phyloP scores from a whole-genome alignment of 148 eudicot genomes.

The Cornus suecica region DNA sequence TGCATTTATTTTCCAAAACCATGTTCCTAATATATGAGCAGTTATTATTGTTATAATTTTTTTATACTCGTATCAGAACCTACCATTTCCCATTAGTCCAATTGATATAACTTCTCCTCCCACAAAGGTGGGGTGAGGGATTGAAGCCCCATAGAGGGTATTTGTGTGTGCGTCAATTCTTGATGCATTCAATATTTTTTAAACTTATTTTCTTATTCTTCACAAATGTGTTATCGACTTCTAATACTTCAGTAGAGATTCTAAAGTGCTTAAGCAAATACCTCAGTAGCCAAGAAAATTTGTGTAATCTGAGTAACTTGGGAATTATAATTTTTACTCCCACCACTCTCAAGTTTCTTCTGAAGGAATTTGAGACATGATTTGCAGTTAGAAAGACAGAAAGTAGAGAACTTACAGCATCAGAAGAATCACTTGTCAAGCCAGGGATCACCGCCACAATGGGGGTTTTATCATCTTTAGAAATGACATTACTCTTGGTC shows the following conservation, averaged over 20 bases:
- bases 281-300: neutral
- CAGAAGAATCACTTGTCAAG: slow-evolving; percentile 84
- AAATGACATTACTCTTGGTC: slow-evolving; percentile 25
- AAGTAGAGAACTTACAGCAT: slow-evolving; percentile 55
- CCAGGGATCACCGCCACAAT: slow-evolving; percentile 84
- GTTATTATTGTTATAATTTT: no score
- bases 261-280: neutral
- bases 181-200: no score
- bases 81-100: neutral
- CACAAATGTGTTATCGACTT: neutral
- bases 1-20: neutral
- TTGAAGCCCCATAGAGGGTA: no score
- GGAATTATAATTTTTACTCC: neutral
- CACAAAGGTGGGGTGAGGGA: no score
- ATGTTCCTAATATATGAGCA: neutral
- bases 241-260: neutral
- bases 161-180: no score
- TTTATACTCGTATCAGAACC: neutral
- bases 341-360: neutral
- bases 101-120: no score
- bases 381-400: neutral
- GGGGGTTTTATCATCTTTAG: slow-evolving; percentile 65
- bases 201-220: no score
- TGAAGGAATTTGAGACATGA: neutral
- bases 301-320: neutral